phyloP scores from a whole-genome alignment of 768 basidiomycete species.

The Tylopilus balloui region DNA sequence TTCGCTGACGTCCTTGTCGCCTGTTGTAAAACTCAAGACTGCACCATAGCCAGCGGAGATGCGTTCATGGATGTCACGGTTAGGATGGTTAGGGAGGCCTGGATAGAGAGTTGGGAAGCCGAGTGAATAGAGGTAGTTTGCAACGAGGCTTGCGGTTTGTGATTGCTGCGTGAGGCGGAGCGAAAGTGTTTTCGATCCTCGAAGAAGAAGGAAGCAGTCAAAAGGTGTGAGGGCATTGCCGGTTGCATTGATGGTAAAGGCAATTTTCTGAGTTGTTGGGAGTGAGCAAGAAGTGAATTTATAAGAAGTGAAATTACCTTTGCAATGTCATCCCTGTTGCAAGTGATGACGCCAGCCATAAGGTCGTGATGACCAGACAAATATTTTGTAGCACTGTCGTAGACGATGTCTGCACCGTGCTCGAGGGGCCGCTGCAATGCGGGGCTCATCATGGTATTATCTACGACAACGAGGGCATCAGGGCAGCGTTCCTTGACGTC shows the following conservation, averaged over 20 bases:
- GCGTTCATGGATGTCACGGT: constrained; percentile 81
- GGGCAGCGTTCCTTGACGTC: constrained; percentile 81
- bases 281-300: neutral
- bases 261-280: constrained; percentile 59
- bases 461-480: constrained; percentile 81
- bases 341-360: constrained; percentile 95
- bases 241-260: constrained; percentile 87
- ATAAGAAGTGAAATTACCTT: constrained; percentile 45
- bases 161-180: constrained; percentile 96
- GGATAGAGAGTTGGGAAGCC: constrained; percentile 94
- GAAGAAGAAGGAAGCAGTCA: constrained; percentile 92
- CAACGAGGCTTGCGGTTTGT: constrained; percentile 73
- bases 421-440: constrained; percentile 94
- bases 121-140: constrained; percentile 75
- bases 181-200: constrained; percentile 94
- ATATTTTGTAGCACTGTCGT: constrained; percentile 98
- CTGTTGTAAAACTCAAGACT: constrained; percentile 92
- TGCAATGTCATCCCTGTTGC: constrained; percentile 86
- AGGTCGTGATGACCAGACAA: constrained; percentile 97
- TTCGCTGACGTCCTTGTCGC: constrained; percentile 85
- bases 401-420: constrained; percentile 94
- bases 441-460: constrained; percentile 99
- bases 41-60: constrained; percentile 91
- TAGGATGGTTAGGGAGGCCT: constrained; percentile 77
- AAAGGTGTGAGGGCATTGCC: constrained; percentile 95